Conservation (phyloP, 2,329 filamentous ascomycete species). For the Colletotrichum sp. region DNA sequence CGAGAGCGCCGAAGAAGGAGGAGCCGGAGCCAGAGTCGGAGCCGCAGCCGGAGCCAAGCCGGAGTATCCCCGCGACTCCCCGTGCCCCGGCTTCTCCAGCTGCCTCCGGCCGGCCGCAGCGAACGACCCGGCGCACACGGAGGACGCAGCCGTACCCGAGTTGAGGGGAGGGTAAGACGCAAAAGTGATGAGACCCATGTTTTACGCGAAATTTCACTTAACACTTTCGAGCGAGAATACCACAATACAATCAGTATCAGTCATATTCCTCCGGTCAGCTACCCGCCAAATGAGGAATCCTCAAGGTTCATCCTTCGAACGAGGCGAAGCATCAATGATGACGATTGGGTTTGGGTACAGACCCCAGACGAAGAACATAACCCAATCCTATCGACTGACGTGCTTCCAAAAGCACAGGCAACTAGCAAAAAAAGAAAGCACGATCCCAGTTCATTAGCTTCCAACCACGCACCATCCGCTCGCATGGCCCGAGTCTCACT, state of each 20-base stretch:
- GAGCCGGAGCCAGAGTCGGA: neutral
- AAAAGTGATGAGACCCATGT: neutral
- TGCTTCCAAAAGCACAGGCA: neutral
- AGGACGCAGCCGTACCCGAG: neutral
- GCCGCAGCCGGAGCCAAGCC: neutral
- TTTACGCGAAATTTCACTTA: rapidly evolving
- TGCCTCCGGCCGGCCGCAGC: neutral
- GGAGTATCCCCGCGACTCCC: neutral
- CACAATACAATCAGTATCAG: neutral
- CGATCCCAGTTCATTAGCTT: neutral
- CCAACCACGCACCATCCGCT: neutral
- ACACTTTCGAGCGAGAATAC: neutral
- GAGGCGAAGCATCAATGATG: no score
- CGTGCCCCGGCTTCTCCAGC: neutral
- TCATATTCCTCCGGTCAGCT: rapidly evolving
- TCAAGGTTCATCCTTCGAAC: no score
- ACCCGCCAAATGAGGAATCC: no score
- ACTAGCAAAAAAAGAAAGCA: neutral
- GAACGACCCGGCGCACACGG: neutral
- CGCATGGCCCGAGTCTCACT: neutral
- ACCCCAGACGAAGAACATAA: neutral
- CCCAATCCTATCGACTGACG: neutral
- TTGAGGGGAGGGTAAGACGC: neutral
- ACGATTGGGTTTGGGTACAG: neutral
- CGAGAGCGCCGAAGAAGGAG: neutral